Percentiles rank a stretch among this genome's conserved stretches.
phyloP scores from a whole-genome alignment of 2,329 filamentous ascomycete genomes.

The Xylaria sp. region DNA sequence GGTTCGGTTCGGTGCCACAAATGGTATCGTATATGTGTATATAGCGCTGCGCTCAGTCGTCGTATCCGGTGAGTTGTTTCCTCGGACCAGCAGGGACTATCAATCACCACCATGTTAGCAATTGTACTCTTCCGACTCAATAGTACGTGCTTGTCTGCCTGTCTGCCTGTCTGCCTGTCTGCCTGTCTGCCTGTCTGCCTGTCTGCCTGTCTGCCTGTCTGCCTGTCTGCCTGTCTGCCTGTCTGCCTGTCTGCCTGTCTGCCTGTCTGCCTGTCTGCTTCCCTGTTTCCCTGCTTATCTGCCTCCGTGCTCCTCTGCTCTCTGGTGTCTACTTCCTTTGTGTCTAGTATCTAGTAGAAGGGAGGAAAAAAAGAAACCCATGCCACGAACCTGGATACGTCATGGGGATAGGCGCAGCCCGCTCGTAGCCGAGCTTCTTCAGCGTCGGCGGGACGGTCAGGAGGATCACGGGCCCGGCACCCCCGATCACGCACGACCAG shows the following conservation, averaged over 20 bases:
- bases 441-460: conserved; percentile 79
- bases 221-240: too few relatives aligned
- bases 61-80: conserved; percentile 70
- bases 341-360: not conserved
- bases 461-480: conserved; percentile 76
- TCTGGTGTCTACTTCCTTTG: too few relatives aligned
- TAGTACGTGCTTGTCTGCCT: too few relatives aligned
- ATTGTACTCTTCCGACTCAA: not conserved
- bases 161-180: too few relatives aligned
- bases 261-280: too few relatives aligned
- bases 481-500: conserved; percentile 82
- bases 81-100: conserved; percentile 68
- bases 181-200: too few relatives aligned
- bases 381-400: conserved; percentile 88
- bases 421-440: conserved; percentile 76
- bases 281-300: too few relatives aligned
- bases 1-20: not conserved
- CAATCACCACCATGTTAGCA: conserved; percentile 39
- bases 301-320: too few relatives aligned
- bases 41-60: conserved; percentile 58
- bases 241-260: too few relatives aligned
- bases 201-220: not conserved
- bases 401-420: conserved; percentile 78
- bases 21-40: not conserved
- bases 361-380: not conserved